Evolutionary conservation across 345 rosid species (phyloP).

Genomic region (Firmiana major): DNA sequence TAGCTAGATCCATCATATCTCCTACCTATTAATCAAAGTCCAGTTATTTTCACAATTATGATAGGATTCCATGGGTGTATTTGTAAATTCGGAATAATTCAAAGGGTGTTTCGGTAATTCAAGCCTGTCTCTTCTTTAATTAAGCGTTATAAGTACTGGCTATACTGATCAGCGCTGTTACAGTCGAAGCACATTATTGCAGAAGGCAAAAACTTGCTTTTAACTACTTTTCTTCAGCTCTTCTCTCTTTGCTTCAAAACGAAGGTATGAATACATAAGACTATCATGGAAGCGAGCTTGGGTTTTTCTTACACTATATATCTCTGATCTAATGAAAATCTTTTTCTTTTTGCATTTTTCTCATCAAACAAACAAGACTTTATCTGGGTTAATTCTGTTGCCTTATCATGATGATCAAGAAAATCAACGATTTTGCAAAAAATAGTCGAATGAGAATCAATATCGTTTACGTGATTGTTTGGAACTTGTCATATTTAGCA

Average conservation of each 20-base stretch:
- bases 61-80: not conserved
- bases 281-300: not conserved
- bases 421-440: not conserved
- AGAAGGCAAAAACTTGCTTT: not conserved
- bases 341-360: conserved; percentile 1
- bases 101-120: conserved; percentile 35
- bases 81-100: not conserved
- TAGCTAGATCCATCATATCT: conserved; percentile 14
- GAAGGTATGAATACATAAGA: not conserved
- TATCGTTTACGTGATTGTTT: not conserved
- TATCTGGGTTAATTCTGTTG: not conserved
- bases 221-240: not conserved
- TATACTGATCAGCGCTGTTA: not conserved
- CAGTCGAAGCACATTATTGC: conserved; percentile 1
- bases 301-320: not conserved
- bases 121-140: conserved; percentile 15
- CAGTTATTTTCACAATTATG: conserved; percentile 17
- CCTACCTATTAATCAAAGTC: not conserved
- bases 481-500: not conserved
- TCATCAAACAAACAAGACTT: not conserved
- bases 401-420: not conserved
- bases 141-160: conserved; percentile 25
- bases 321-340: not conserved
- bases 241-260: not conserved
- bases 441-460: not conserved